Percentiles rank a stretch among this genome's conserved stretches.
Evolutionary conservation across 2,329 filamentous ascomycete species (phyloP).

Genomic region (Celoporthe dispersa): DNA sequence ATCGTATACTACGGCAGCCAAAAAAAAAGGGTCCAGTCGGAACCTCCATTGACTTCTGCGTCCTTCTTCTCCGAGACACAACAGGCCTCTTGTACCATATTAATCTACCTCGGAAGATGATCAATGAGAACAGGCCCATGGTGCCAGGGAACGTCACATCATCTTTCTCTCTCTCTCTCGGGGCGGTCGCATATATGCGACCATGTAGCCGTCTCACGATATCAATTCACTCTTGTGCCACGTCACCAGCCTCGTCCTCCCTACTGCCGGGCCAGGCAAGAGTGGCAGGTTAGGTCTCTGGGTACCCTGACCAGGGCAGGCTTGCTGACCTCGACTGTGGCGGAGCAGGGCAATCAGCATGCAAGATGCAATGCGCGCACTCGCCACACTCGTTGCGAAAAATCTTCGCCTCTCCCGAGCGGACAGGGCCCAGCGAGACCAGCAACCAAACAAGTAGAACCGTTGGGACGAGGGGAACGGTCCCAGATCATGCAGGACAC

Average conservation of each 20-base stretch:
- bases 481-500: neutral
- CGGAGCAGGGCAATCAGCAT: conserved; percentile 40
- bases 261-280: conserved; percentile 27
- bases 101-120: neutral
- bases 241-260: conserved; percentile 49
- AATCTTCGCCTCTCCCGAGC: neutral
- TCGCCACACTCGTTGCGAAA: neutral
- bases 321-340: conserved; percentile 40
- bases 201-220: conserved; percentile 21
- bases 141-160: neutral
- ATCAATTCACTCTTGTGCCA: conserved; percentile 39
- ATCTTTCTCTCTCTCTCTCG: neutral
- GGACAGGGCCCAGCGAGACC: neutral
- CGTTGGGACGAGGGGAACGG: neutral
- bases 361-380: neutral
- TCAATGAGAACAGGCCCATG: neutral
- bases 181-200: neutral
- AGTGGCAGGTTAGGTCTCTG: no score
- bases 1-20: no score
- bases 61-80: neutral
- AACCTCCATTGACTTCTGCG: neutral
- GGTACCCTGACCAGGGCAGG: no score
- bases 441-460: neutral
- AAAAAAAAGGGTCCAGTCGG: neutral
- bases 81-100: neutral